Evolutionary conservation across 1,139 yeast genomes (phyloP), one percentile per base, ranked within the genome.

Genomic region (Protomyces macrosporus): DNA sequence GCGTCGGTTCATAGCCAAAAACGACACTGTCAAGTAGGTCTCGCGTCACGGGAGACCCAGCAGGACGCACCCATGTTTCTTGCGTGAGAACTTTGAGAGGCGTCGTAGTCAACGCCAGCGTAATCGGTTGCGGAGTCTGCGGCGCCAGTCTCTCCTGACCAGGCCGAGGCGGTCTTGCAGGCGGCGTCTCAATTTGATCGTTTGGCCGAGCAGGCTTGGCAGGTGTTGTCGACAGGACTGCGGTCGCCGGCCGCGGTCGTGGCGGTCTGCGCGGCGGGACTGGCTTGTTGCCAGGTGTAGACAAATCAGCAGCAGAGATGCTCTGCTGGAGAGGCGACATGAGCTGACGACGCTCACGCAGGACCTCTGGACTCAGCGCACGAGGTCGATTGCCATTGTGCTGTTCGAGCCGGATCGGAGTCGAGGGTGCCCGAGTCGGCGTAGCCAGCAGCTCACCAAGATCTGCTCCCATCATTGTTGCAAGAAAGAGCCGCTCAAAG

Each of bases 401-500:
- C 14, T 32, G 9, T 2, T n/a, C 51, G 23, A 40, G 60, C 23
- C 53, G 10, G 4, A 40, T 16, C n/a, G 62, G 62, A 9, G 62
- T 52, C n/a, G 9, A 34, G 6, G 55, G 62, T 10, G 56, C 40
- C 33, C 53, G 51, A 6, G 55, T 34, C 3, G 52, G 35, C 12
- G 37, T 34, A 5, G 56, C 52, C 30, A 42, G n/a, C 6, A 42
- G 42, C 10, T 55, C 36, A 23, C 45, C 36, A 14, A 39, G 35
- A 33, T 36, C 32, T 33, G 53, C 53, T 1, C 50, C 50, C n/a
- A 55, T 40, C 56, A 51, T 51, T 6, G 62, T 58, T 12, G 62
- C 62, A 7, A 58, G 42, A 45, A 58, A 58, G 12, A 55, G 52
- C n/a, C 62, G 52, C 53, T 58, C 62, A 56, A 58, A 51, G 40